phyloP scores from a whole-genome alignment of 2,329 filamentous ascomycete genomes.

The Diaporthe sp. region DNA sequence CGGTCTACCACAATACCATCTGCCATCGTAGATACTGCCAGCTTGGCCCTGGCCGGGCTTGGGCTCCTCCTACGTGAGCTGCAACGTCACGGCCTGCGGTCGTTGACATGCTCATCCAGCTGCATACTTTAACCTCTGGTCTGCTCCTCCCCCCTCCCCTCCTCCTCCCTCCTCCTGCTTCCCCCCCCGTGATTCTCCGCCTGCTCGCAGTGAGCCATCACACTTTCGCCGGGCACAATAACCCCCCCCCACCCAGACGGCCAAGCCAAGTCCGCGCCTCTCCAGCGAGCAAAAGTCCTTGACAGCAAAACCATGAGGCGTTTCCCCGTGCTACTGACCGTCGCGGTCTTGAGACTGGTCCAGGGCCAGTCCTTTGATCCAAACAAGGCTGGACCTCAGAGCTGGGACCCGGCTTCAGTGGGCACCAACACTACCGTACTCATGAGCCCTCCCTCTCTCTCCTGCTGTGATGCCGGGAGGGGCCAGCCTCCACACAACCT shows the following conservation, averaged over 20 bases:
- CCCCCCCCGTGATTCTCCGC: no score
- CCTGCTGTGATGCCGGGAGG: no score
- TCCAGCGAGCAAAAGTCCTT: not conserved
- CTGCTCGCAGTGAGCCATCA: no score
- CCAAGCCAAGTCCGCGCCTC: no score
- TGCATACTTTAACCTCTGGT: not conserved
- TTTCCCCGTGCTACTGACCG: slow-evolving; percentile 10
- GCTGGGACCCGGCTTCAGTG: slow-evolving; percentile 45
- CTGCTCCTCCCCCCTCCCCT: not conserved
- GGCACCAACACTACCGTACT: slow-evolving; percentile 46
- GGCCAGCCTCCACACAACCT: not conserved
- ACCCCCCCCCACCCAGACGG: not conserved
- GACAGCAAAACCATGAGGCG: not conserved
- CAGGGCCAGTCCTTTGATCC: slow-evolving; percentile 44
- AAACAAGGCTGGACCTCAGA: slow-evolving; percentile 42
- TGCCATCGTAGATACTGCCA: no score
- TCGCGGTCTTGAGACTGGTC: slow-evolving; percentile 35
- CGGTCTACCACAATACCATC: no score
- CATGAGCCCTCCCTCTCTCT: not conserved
- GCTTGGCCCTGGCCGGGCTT: not conserved
- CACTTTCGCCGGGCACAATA: not conserved
- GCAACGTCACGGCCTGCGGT: slow-evolving; percentile 6
- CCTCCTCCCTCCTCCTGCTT: not conserved
- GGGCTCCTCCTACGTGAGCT: not conserved
- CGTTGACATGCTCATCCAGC: not conserved